Conservation (phyloP, 2,329 filamentous ascomycete species). For the Raffaelea arxii region DNA sequence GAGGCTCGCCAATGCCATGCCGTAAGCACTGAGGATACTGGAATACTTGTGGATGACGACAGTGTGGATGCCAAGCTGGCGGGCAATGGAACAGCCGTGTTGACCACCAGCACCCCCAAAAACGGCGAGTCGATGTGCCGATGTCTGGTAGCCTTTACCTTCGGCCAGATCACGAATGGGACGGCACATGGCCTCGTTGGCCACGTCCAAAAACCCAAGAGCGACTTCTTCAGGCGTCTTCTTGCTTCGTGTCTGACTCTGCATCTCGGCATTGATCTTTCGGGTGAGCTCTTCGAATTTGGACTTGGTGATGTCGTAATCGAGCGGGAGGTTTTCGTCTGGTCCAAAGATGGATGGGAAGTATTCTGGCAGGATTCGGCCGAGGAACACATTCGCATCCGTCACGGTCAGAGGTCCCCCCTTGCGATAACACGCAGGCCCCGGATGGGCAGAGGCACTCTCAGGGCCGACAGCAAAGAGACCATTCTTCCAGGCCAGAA, state of each 20-base stretch:
- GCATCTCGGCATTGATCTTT: conserved; percentile 49
- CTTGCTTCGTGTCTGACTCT: neutral
- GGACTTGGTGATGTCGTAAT: conserved; percentile 73
- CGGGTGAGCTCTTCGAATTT: conserved; percentile 68
- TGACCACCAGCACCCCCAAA: conserved; percentile 67
- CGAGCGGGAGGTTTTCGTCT: conserved; percentile 45
- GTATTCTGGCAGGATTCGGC: conserved; percentile 43
- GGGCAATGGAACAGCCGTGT: conserved; percentile 59
- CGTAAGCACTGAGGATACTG: conserved; percentile 57
- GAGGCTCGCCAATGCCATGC: conserved; percentile 30
- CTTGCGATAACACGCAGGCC: conserved; percentile 62
- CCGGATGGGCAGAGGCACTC: conserved; percentile 55
- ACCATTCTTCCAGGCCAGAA: conserved; percentile 58
- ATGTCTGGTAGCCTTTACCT: conserved; percentile 61
- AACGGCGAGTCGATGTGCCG: conserved; percentile 57
- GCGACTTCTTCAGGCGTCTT: conserved; percentile 56
- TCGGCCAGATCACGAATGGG: conserved; percentile 64
- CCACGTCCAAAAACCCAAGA: conserved; percentile 52
- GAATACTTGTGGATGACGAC: conserved; percentile 61
- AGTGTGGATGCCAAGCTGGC: conserved; percentile 57
- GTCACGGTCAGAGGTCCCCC: conserved; percentile 56
- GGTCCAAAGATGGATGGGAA: conserved; percentile 61
- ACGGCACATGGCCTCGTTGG: conserved; percentile 60
- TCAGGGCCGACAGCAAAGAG: conserved; percentile 65
- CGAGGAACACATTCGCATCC: conserved; percentile 56